Evolutionary conservation across 2,329 filamentous ascomycete genomes (phyloP), one percentile per base, ranked within the genome.

Genomic region (Colletotrichum sp.): DNA sequence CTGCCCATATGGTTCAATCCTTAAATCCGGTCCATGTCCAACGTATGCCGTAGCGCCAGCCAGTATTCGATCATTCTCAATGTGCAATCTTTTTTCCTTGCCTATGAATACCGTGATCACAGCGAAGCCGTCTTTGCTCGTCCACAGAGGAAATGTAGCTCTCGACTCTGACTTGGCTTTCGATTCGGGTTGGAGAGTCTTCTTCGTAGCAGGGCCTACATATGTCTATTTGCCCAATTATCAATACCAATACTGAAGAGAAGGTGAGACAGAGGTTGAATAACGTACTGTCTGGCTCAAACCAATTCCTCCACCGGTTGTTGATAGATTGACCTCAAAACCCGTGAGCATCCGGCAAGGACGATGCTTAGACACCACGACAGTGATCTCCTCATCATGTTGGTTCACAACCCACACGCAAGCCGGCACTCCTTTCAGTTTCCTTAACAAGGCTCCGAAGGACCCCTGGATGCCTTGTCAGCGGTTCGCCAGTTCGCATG

Each of bases 181-280:
- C 43, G 43, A 48, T 48, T 48, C 43, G 5, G 43, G 43, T 13
- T 48, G 43, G 10, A 48, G 18, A 48, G 43, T 48, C 43, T 48
- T 48, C 43, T 48, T 48, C n/a, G 43, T 48, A 21, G 43, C 43
- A 3, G 43, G 43, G 43, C 43, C 43, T 1, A 48, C 43, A 0
- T 48, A 48, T 12, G 43, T 48, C 43, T 48, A 13, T 48, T 48
- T 3, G 5, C n/a, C 43, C 9, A 13, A 13, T 7, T 12, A 0
- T 48, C 18, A 48, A 48, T 21, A 7, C 0, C 18, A 21, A 48
- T 1, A 21, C 18, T 13, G n/a, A n/a, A 21, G n/a, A 4, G 18
- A 48, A 12, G n/a, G 10, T 2, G 1, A n/a, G 5, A 7, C 43
- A 13, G 18, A 48, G 0, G 3, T 4, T n/a, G 5, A 2, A 1